These are phyloP conservation scores for Lodderomyces theae DNA, from an alignment of 1,139 yeast genomes.

Conservation along the genomic window DNA sequence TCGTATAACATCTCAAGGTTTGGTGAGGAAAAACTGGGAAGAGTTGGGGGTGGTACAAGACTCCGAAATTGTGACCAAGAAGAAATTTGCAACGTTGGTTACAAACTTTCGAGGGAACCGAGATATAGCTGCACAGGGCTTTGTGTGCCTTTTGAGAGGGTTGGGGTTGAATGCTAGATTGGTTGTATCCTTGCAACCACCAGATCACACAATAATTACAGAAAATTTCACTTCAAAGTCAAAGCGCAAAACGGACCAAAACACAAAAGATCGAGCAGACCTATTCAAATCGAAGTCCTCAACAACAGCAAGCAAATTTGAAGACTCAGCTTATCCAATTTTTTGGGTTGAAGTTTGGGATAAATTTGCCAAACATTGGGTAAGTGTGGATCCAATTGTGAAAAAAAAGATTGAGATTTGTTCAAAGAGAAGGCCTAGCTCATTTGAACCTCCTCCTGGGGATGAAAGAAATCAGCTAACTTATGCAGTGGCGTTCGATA, in stretches of 20 bases:
- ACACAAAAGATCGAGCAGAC: background rate
- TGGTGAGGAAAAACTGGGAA: constrained; percentile 59
- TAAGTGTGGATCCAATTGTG: constrained; percentile 79
- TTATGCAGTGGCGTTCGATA: constrained; percentile 77
- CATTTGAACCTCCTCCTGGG: constrained; percentile 72
- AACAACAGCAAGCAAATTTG: constrained; percentile 12
- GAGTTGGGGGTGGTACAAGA: constrained; percentile 34
- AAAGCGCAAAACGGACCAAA: constrained; percentile 10
- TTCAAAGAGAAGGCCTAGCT: constrained; percentile 56
- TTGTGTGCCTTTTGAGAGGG: constrained; percentile 70
- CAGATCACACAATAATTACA: constrained; percentile 61
- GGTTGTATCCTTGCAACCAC: constrained; percentile 82
- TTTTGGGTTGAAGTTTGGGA: constrained; percentile 98
- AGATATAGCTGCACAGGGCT: constrained; percentile 85
- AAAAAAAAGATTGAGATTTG: constrained; percentile 60
- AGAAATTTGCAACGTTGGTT: constrained; percentile 42
- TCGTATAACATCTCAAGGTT: constrained; percentile 45
- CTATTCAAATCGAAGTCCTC: background rate
- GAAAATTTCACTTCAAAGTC: constrained; percentile 12
- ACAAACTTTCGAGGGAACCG: constrained; percentile 60
- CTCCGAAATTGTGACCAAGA: constrained; percentile 29
- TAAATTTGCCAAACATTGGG: constrained; percentile 65
- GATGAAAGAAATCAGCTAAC: constrained; percentile 60
- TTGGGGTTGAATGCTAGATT: constrained; percentile 71
- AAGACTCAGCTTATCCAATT: constrained; percentile 56